Evolutionary conservation across 2,329 filamentous ascomycete species (phyloP), one percentile per base, ranked within the genome.

Genomic region (Akanthomyces dipterigenus): DNA sequence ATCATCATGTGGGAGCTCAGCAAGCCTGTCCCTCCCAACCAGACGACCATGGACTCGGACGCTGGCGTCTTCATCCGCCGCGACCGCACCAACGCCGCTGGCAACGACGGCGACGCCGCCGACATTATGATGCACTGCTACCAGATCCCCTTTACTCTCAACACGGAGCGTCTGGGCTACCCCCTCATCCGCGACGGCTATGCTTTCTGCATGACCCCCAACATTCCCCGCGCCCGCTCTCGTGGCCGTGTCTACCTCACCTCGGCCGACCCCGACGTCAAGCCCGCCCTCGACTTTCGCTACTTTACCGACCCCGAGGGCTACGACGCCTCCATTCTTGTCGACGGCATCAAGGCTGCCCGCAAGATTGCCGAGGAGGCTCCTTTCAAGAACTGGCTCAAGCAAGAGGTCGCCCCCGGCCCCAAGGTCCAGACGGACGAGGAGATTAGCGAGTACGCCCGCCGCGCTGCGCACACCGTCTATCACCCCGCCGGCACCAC

Each of bases 91-190:
- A 86, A 93, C 70, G 89, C 90, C 2, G 73, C 77, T 7, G 80
- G 81, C 65, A 82, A 80, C 65, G 91, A 96, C 67, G 88, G 88
- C 57, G 83, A 89, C 64, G 87, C 90, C 60, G 89, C 89, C 65
- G 92, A 96, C 71, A 78, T 96, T 70, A 96, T 96, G 92, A 95
- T 95, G 89, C 91, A 96, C 79, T 96, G 91, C 83, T 96, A 96
- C 80, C 92, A 96, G 77, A 96, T 96, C 67, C 91, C 91, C 59
- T 96, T 96, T 77, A 90, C 88, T 64, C 85, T 92, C 67, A 96
- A 96, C 82, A 96, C 91, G 1, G 78, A 82, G 60, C 87, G 90
- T 45, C 82, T 96, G 12, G 91, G 91, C 66, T 96, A 87, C 70
- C 80, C 79, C 46, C 72, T 75, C 62, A 70, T 82, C 64, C 68